Evolutionary conservation across 2,329 filamentous ascomycete species (phyloP).

Genomic region (Rutstroemia sp.): DNA sequence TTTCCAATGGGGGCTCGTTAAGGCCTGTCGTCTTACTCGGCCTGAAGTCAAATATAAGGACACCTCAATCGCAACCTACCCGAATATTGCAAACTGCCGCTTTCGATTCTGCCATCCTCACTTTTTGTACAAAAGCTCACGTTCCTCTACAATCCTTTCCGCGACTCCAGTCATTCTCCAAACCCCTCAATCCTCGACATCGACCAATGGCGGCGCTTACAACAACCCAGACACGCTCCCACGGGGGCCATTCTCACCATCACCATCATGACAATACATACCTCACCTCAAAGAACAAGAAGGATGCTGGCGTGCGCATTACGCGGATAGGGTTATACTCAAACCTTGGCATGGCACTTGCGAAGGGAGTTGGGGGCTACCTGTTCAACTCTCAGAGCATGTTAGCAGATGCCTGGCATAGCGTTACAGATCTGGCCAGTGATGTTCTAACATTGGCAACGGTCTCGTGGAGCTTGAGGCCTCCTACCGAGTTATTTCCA

Average conservation of each 20-base stretch:
- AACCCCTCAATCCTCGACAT: slow-evolving; percentile 16
- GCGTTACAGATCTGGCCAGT: slow-evolving; percentile 88
- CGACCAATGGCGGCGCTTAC: slow-evolving; percentile 27
- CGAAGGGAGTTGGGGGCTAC: slow-evolving; percentile 88
- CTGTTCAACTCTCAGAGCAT: slow-evolving; percentile 91
- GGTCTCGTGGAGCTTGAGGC: slow-evolving; percentile 85
- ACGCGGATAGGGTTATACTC: slow-evolving; percentile 82
- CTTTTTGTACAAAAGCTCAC: slow-evolving; percentile 16
- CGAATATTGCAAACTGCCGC: slow-evolving; percentile 27
- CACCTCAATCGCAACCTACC: slow-evolving; percentile 28
- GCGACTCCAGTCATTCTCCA: slow-evolving; percentile 19
- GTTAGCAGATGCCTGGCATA: slow-evolving; percentile 91
- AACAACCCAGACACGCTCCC: slow-evolving; percentile 29
- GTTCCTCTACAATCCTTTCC: slow-evolving; percentile 20
- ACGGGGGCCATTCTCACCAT: slow-evolving; percentile 55
- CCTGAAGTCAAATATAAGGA: slow-evolving; percentile 24
- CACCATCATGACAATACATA: slow-evolving; percentile 83
- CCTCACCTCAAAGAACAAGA: slow-evolving; percentile 73
- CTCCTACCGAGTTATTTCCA: slow-evolving; percentile 77
- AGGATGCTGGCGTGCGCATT: slow-evolving; percentile 89
- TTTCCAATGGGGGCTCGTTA: slow-evolving; percentile 25
- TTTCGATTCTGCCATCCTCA: slow-evolving; percentile 15
- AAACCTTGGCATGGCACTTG: slow-evolving; percentile 90
- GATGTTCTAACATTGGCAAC: slow-evolving; percentile 92
- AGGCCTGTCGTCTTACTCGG: slow-evolving; percentile 21